These are phyloP conservation scores for Pythium sukuiense DNA, from an alignment of 352 stramenopile genomes.

Conservation along the genomic window DNA sequence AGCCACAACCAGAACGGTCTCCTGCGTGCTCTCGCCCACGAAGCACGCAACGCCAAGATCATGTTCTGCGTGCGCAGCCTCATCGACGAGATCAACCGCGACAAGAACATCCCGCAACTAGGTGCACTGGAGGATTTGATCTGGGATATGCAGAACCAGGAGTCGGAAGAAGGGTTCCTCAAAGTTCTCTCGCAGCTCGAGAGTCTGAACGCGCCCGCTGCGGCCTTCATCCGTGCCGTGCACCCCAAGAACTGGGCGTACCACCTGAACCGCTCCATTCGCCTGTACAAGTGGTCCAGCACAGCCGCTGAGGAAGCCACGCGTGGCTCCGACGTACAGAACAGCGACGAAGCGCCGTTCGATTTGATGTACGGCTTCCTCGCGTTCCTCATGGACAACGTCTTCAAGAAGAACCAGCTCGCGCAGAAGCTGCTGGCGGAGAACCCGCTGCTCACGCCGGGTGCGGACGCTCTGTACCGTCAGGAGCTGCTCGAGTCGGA, in stretches of 20 bases:
- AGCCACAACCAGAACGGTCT: constrained; percentile 59
- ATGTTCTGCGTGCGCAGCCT: constrained; percentile 76
- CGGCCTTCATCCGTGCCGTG: constrained; percentile 54
- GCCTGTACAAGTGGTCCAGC: constrained; percentile 68
- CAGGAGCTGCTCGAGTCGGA: constrained; percentile 61
- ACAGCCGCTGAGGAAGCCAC: constrained; percentile 59
- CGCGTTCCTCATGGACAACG: constrained; percentile 73
- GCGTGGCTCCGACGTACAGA: constrained; percentile 53
- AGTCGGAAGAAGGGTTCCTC: constrained; percentile 59
- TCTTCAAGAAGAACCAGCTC: constrained; percentile 75
- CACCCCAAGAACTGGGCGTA: constrained; percentile 71
- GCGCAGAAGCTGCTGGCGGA: constrained; percentile 51
- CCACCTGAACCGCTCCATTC: constrained; percentile 60
- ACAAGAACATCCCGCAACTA: constrained; percentile 78
- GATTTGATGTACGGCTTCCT: constrained; percentile 81
- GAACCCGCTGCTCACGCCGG: constrained; percentile 52
- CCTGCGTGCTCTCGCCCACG: constrained; percentile 50
- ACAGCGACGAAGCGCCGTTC: constrained; percentile 74
- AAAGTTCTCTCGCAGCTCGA: constrained; percentile 53
- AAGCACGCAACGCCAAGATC: constrained; percentile 54
- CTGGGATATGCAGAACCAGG: constrained; percentile 59
- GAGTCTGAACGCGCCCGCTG: constrained; percentile 48
- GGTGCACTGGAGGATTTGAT: constrained; percentile 57
- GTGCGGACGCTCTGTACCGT: constrained; percentile 62
- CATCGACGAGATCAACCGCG: constrained; percentile 60